Conservation (phyloP, 768 basidiomycete species). For the Suillus variegatus region DNA sequence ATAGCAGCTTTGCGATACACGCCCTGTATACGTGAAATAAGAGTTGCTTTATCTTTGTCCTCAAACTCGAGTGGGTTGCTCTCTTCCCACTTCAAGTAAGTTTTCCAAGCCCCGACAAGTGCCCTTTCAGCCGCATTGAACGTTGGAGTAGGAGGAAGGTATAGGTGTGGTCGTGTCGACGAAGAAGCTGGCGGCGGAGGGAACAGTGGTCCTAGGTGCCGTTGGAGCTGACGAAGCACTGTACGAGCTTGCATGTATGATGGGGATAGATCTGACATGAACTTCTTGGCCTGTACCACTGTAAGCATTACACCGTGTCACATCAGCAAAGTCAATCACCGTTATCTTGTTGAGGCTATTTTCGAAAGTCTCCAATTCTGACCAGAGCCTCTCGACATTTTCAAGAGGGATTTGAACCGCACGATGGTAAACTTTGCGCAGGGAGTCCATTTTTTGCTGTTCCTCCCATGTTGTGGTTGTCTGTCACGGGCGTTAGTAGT, state of each 20-base stretch:
- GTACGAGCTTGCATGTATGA: constrained; percentile 95
- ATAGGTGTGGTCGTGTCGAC: constrained; percentile 44
- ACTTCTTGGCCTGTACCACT: constrained; percentile 79
- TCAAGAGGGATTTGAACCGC: constrained; percentile 94
- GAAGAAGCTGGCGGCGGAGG: constrained; percentile 48
- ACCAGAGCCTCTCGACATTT: constrained; percentile 92
- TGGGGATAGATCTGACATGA: constrained; percentile 89
- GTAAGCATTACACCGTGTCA: constrained; percentile 15
- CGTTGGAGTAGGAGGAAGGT: constrained; percentile 69
- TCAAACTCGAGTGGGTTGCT: constrained; percentile 92
- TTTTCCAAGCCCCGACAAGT: constrained; percentile 85
- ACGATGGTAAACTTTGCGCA: constrained; percentile 90
- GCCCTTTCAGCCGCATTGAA: constrained; percentile 73
- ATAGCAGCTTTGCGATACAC: constrained; percentile 90
- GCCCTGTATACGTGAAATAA: constrained; percentile 72
- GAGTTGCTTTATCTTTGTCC: constrained; percentile 68
- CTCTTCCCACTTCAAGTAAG: constrained; percentile 95
- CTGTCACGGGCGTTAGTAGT: constrained; percentile 31
- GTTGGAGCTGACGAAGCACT: constrained; percentile 78
- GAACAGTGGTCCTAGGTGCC: constrained; percentile 64
- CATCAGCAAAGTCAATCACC: constrained; percentile 34
- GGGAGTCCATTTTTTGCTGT: constrained; percentile 91
- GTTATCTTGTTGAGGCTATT: constrained; percentile 87
- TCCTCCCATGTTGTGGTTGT: constrained; percentile 90
- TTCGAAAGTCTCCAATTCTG: constrained; percentile 92